Percentiles rank a stretch among this genome's conserved stretches.
Conservation (phyloP, 179 eudicot genomes). For the Patellifolia procumbens region DNA sequence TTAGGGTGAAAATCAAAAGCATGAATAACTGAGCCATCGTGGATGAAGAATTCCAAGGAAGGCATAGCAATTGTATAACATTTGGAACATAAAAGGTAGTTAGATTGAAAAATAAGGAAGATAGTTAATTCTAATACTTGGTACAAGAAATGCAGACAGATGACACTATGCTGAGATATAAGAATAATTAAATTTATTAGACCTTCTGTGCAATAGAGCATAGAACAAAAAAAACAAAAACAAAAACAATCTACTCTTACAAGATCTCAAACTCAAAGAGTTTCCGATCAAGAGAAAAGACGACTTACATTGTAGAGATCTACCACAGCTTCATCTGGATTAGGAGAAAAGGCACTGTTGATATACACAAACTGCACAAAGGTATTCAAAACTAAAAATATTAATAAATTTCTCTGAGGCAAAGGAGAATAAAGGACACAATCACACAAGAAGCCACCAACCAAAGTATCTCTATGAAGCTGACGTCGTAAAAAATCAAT, state of each 20-base stretch:
- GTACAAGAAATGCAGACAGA: too few species aligned
- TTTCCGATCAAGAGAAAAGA: slow-evolving; percentile 3
- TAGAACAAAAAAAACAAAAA: not conserved
- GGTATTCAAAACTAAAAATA: slow-evolving; percentile 6
- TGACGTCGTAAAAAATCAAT: slow-evolving; percentile 91
- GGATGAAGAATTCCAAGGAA: too few species aligned
- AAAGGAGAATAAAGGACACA: not conserved
- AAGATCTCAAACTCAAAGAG: not conserved
- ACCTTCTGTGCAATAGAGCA: not conserved
- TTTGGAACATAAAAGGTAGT: too few species aligned
- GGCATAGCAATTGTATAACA: too few species aligned
- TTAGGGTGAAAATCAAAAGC: too few species aligned
- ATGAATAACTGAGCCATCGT: too few species aligned
- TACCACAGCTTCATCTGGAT: slow-evolving; percentile 77
- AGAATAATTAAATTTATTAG: not conserved
- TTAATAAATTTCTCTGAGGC: not conserved
- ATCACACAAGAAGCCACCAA: slow-evolving; percentile 32
- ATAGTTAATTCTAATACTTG: too few species aligned
- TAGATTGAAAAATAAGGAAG: too few species aligned
- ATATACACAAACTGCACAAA: slow-evolving; percentile 81
- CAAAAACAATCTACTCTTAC: not conserved
- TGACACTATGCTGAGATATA: not conserved
- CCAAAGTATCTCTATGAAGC: slow-evolving; percentile 90
- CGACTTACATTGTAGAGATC: slow-evolving; percentile 82
- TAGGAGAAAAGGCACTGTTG: slow-evolving; percentile 93